Evolutionary conservation across 2,329 filamentous ascomycete genomes (phyloP), one percentile per base, ranked within the genome.

Genomic region (Bisporella sp.): DNA sequence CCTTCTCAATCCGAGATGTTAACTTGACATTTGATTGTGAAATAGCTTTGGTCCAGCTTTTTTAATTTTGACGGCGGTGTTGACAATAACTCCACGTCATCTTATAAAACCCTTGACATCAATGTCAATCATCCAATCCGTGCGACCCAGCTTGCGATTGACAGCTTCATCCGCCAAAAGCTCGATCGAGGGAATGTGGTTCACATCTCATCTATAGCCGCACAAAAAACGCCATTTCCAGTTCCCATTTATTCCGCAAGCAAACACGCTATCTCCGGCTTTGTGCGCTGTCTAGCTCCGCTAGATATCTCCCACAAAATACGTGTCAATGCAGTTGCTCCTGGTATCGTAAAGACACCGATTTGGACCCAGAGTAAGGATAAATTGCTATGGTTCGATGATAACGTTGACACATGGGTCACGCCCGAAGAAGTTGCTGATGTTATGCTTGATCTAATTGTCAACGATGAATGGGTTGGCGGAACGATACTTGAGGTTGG

Each of bases 81-180:
- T n/a, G 13, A 33, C 12, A 37, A 37, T 47, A 70, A 67, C 6
- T 62, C 64, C 29, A 53, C 60, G 1, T 59, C 60, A 35, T 74
- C 69, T 43, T 76, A 74, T 56, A 66, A 67, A 37, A 50, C 66
- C 47, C 47, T 77, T 13, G 73, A 76, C 48, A 73, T 77, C 62
- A 76, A 76, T 54, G 50, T 77, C 48, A 73, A 70, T 0, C 74
- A 77, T 54, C 74, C 74, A 1, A 75, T 77, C 56, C 72, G 74
- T 31, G 65, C 68, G 3, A 76, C 73, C 4, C 73, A 77, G 54
- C 64, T 77, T 28, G 74, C 73, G 6, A 69, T 77, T 48, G 66
- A 69, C 4, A 67, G 71, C 55, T 76, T 75, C 59, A 31, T 62
- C 58, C 42, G 61, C 6, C 43, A 29, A 32, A 48, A 56, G 6